Conservation (phyloP, 306 rosid genomes). For the Quercus ilex region DNA sequence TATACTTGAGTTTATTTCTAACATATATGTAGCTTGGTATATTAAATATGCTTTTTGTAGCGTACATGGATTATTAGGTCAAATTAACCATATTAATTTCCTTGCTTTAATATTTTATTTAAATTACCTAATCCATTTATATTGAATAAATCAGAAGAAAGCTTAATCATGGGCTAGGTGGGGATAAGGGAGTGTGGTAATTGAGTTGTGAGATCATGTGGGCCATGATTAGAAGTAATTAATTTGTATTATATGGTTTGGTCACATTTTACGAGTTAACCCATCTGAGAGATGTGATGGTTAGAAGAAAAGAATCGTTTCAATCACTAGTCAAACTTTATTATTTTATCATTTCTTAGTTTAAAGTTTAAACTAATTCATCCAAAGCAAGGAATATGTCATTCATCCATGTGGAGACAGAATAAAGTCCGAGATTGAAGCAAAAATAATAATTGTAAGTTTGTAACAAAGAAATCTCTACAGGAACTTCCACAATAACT, state of each 20-base stretch:
- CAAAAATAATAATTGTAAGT: too few relatives aligned
- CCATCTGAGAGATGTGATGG: too few relatives aligned
- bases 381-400: neutral
- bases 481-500: too few relatives aligned
- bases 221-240: neutral
- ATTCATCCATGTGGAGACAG: conserved; percentile 8
- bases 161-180: neutral
- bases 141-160: too few relatives aligned
- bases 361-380: neutral
- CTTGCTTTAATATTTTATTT: too few relatives aligned
- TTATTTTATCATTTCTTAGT: neutral
- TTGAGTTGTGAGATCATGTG: neutral
- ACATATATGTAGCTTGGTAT: too few relatives aligned
- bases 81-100: too few relatives aligned
- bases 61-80: too few relatives aligned
- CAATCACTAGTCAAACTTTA: neutral
- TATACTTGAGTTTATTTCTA: too few relatives aligned
- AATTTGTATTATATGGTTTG: neutral
- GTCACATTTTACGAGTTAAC: neutral
- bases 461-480: too few relatives aligned
- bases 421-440: neutral
- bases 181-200: neutral
- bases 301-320: neutral
- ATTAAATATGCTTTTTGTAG: too few relatives aligned
- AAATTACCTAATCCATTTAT: neutral